These are phyloP conservation scores for Streptanthus diversifolius DNA, from an alignment of 345 rosid genomes.

Conservation along the genomic window DNA sequence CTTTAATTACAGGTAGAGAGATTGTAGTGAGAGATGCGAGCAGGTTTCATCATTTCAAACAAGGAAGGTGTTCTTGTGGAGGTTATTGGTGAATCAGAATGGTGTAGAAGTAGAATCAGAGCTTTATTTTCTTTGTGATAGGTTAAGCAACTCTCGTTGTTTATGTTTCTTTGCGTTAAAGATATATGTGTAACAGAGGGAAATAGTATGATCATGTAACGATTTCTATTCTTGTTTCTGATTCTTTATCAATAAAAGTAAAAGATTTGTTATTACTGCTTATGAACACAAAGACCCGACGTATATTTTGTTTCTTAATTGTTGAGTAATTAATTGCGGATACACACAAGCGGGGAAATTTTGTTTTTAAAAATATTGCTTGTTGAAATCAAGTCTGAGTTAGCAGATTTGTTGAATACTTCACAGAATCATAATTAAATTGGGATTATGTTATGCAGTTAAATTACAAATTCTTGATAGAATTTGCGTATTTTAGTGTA, in stretches of 20 bases:
- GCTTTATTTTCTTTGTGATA: not conserved
- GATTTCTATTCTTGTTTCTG: not conserved
- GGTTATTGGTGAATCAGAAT: conserved; percentile 68
- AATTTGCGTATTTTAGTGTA: not conserved
- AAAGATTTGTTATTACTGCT: not conserved
- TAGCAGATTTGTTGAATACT: not conserved
- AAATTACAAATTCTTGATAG: too few relatives aligned
- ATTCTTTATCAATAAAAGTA: conserved; percentile 22
- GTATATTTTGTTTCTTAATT: not conserved
- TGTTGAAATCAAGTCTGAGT: too few relatives aligned
- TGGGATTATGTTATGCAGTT: not conserved
- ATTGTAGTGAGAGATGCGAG: conserved; percentile 75
- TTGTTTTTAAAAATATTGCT: too few relatives aligned
- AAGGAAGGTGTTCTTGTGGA: conserved; percentile 81
- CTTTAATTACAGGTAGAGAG: conserved; percentile 50
- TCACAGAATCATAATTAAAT: not conserved
- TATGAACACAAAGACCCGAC: not conserved
- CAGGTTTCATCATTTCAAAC: conserved; percentile 75
- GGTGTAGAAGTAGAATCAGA: not conserved
- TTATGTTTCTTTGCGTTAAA: not conserved
- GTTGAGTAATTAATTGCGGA: not conserved
- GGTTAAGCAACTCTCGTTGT: not conserved
- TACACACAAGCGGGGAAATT: not conserved
- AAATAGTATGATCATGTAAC: conserved; percentile 6
- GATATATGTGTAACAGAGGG: not conserved